A percentile compares a stretch with the other conserved stretches of the same genome.
These are phyloP conservation scores for Dioszegia hungarica DNA, from an alignment of 768 basidiomycete species.

Conservation along the genomic window DNA sequence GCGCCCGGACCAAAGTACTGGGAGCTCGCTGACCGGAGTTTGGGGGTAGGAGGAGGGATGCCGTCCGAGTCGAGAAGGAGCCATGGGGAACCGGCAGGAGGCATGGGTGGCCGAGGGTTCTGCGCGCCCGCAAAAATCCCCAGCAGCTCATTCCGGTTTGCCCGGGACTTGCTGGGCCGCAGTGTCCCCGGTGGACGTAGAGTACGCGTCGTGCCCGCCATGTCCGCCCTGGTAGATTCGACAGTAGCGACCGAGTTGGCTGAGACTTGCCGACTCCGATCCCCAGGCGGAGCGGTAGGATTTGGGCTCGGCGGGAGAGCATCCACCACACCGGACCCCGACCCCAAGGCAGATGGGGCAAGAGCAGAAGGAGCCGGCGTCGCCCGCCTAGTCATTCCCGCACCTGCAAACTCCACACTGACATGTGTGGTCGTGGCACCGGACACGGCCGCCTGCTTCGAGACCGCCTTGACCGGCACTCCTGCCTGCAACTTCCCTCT, in stretches of 20 bases:
- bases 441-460: slow-evolving; percentile 77
- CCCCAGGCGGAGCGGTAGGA: neutral
- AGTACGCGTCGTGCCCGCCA: slow-evolving; percentile 3
- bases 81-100: slow-evolving; percentile 61
- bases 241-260: neutral
- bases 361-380: slow-evolving; percentile 39
- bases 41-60: neutral
- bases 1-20: slow-evolving; percentile 22
- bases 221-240: neutral
- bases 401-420: slow-evolving; percentile 88
- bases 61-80: neutral
- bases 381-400: slow-evolving; percentile 57
- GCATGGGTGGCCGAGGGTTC: slow-evolving; percentile 49
- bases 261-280: neutral
- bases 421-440: slow-evolving; percentile 86
- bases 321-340: slow-evolving; percentile 4
- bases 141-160: slow-evolving; percentile 55
- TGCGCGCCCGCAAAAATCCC: slow-evolving; percentile 92
- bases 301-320: slow-evolving; percentile 15
- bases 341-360: neutral
- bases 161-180: slow-evolving; percentile 29
- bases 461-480: slow-evolving; percentile 44
- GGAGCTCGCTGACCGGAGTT: slow-evolving; percentile 28
- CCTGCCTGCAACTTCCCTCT: slow-evolving; percentile 28
- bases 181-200: slow-evolving; percentile 24